Conservation (phyloP, 1,284 basidiomycete genomes). For the Leucoagaricus sp. region DNA sequence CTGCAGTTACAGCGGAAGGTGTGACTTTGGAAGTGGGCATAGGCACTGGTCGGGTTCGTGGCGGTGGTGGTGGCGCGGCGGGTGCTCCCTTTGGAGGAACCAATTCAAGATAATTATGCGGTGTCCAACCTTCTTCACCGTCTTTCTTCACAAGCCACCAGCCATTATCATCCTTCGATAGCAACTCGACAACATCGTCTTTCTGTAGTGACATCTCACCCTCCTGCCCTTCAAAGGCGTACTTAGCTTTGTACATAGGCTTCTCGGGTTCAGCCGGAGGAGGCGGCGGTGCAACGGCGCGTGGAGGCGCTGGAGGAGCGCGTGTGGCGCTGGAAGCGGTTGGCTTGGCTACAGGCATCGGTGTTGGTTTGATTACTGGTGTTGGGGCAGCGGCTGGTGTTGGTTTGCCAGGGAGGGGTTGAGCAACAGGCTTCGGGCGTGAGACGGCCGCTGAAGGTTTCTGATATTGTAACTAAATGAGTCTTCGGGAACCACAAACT, state of each 20-base stretch:
- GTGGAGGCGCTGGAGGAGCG: slow-evolving; percentile 35
- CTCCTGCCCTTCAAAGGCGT: slow-evolving; percentile 86
- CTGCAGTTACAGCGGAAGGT: slow-evolving; percentile 48
- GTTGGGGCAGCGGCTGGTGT: slow-evolving; percentile 18
- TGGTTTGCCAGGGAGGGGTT: slow-evolving; percentile 58
- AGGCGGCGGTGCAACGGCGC: slow-evolving; percentile 52
- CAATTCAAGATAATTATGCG: slow-evolving; percentile 90
- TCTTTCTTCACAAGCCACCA: slow-evolving; percentile 98
- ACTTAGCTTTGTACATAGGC: slow-evolving; percentile 85
- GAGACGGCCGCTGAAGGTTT: slow-evolving; percentile 42
- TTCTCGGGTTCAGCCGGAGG: slow-evolving; percentile 67
- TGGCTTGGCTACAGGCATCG: slow-evolving; percentile 50
- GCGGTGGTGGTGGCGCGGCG: slow-evolving; percentile 71
- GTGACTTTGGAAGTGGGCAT: slow-evolving; percentile 33
- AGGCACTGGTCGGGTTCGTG: slow-evolving; percentile 47
- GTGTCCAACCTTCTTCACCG: slow-evolving; percentile 90
- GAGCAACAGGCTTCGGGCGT: slow-evolving; percentile 57
- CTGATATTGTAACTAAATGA: slow-evolving; percentile 11
- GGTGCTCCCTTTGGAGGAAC: slow-evolving; percentile 63
- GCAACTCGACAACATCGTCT: slow-evolving; percentile 89
- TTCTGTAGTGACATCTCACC: slow-evolving; percentile 92
- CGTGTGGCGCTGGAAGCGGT: slow-evolving; percentile 52
- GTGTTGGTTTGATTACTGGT: slow-evolving; percentile 50
- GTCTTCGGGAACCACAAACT: background rate
- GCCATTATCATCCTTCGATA: slow-evolving; percentile 93